Evolutionary conservation across 2,329 filamentous ascomycete genomes (phyloP).

Genomic region (Trichocomaceae sp.): DNA sequence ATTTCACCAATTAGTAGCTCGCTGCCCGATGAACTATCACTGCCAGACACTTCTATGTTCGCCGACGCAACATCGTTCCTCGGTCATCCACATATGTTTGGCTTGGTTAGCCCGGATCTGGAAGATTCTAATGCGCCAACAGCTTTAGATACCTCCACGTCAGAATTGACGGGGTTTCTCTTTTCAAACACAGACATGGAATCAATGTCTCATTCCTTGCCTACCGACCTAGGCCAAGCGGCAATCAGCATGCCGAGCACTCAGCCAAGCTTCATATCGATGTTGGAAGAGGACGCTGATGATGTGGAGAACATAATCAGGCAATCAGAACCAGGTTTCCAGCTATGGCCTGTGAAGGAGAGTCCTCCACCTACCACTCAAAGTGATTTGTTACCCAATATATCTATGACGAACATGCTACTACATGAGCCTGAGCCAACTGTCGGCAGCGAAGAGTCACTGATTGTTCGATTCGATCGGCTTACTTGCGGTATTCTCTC

Average conservation of each 20-base stretch:
- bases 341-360: constrained; percentile 33
- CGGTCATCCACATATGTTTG: background rate
- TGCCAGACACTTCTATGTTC: background rate
- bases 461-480: constrained; percentile 57
- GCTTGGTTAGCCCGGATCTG: constrained; percentile 4
- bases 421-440: constrained; percentile 39
- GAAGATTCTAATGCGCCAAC: constrained; percentile 3
- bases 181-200: constrained; percentile 13
- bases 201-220: constrained; percentile 3
- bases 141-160: background rate
- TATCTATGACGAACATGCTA: constrained; percentile 23
- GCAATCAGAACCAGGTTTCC: constrained; percentile 24
- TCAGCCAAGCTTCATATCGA: constrained; percentile 26
- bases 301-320: constrained; percentile 53
- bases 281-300: constrained; percentile 36
- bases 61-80: constrained; percentile 1
- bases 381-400: background rate
- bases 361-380: background rate
- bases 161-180: constrained; percentile 6
- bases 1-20: constrained; percentile 7
- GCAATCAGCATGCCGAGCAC: constrained; percentile 13
- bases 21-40: constrained; percentile 7
- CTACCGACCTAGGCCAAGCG: constrained; percentile 8
- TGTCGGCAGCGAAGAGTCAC: constrained; percentile 52
- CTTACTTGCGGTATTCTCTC: constrained; percentile 65